Evolutionary conservation across 176 grass and related monocot species (phyloP).

Genomic region (Aechmea fasciata): DNA sequence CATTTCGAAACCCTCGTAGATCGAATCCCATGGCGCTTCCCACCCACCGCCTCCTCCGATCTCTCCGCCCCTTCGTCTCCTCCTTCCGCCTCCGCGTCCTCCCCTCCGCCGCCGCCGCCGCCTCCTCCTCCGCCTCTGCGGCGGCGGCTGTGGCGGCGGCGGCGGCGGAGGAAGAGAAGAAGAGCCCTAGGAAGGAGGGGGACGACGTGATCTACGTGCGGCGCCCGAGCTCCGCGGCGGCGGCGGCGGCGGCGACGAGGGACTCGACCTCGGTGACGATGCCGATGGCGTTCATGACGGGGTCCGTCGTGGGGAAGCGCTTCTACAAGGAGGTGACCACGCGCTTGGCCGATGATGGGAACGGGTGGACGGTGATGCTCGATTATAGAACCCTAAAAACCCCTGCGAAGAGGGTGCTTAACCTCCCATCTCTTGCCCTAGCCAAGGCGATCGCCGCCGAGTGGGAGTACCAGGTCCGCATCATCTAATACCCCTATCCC

Average conservation of each 20-base stretch:
- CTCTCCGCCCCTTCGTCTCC: conserved; percentile 7
- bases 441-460: conserved; percentile 80
- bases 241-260: conserved; percentile 28
- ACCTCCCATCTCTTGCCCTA: conserved; percentile 55
- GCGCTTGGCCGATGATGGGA: conserved; percentile 72
- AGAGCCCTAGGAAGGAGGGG: background rate
- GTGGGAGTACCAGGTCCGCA: conserved; percentile 90
- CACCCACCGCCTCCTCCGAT: conserved; percentile 33
- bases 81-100: conserved; percentile 19
- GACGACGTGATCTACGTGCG: conserved; percentile 52
- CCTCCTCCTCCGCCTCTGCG: conserved; percentile 2
- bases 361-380: conserved; percentile 99
- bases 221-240: conserved; percentile 21
- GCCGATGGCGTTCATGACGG: conserved; percentile 92
- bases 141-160: background rate
- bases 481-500: background rate
- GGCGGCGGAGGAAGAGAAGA: background rate
- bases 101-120: conserved; percentile 29
- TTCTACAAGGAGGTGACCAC: conserved; percentile 79
- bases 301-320: conserved; percentile 86
- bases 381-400: conserved; percentile 94
- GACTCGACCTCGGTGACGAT: conserved; percentile 84
- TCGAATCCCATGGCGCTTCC: conserved; percentile 37
- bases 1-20: no score
- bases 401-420: conserved; percentile 67